Percentiles rank a stretch among this genome's conserved stretches.
These are phyloP conservation scores for Parathielavia appendiculata DNA, from an alignment of 495 filamentous ascomycete genomes.

Conservation along the genomic window DNA sequence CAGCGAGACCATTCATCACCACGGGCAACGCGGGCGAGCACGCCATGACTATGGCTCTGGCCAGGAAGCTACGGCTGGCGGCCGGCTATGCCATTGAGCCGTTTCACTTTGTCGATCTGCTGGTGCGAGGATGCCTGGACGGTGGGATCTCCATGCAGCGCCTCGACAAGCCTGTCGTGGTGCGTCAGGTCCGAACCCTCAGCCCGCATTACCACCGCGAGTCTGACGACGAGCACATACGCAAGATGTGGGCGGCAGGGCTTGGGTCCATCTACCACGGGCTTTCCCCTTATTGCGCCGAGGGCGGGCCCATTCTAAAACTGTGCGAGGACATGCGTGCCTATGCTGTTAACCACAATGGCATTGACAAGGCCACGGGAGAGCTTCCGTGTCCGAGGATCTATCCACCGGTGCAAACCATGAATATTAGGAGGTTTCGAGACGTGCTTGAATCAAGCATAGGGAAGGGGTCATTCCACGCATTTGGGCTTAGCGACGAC, in stretches of 20 bases:
- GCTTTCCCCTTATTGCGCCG: not conserved
- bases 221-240: constrained; percentile 23
- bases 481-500: not conserved
- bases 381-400: constrained; percentile 17
- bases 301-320: not conserved
- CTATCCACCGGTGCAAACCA: constrained; percentile 14
- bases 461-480: not conserved
- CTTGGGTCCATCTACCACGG: constrained; percentile 29
- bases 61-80: constrained; percentile 23
- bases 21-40: constrained; percentile 36
- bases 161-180: constrained; percentile 13
- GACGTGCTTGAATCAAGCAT: not conserved
- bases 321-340: constrained; percentile 11
- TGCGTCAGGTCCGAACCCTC: constrained; percentile 27
- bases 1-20: constrained; percentile 9
- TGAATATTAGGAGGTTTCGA: constrained; percentile 10
- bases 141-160: not conserved
- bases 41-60: constrained; percentile 31
- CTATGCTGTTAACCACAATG: constrained; percentile 10
- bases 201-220: constrained; percentile 29
- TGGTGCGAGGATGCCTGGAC: constrained; percentile 8
- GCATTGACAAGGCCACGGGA: not conserved
- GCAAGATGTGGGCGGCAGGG: constrained; percentile 23
- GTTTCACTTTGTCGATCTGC: constrained; percentile 29
- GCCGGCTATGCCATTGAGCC: constrained; percentile 35